Evolutionary conservation across 73 alveolate species (phyloP).

Genomic region (Blepharisma japonicum): DNA sequence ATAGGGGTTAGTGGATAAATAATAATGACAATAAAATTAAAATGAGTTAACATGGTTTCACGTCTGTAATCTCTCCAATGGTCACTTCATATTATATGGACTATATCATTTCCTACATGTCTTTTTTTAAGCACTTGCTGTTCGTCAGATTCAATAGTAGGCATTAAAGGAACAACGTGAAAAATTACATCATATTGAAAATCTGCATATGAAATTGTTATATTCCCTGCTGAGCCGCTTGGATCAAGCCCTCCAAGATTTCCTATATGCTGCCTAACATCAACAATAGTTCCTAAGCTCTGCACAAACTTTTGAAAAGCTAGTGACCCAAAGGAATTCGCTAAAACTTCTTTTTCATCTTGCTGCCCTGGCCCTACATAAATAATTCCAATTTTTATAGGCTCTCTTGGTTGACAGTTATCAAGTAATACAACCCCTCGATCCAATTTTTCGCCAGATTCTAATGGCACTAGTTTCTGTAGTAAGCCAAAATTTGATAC

Average conservation of each 20-base stretch:
- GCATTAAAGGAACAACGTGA: conserved; percentile 31
- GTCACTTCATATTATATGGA: conserved; percentile 31
- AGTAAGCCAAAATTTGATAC: conserved; percentile 8
- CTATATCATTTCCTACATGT: conserved; percentile 34
- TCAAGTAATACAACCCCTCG: background rate
- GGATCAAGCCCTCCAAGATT: conserved; percentile 30
- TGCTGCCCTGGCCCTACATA: conserved; percentile 28
- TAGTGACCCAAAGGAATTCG: conserved; percentile 1
- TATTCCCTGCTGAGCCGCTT: conserved; percentile 24
- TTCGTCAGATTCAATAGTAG: conserved; percentile 22
- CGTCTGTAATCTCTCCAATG: conserved; percentile 23
- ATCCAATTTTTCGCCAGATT: background rate
- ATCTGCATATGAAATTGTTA: conserved; percentile 22
- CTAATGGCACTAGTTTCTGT: conserved; percentile 3
- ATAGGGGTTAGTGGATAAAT: conserved; percentile 3
- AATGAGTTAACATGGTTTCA: conserved; percentile 21
- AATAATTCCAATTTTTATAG: conserved; percentile 18
- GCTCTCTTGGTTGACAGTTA: background rate
- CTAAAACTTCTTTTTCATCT: conserved; percentile 27
- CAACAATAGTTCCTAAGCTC: conserved; percentile 18
- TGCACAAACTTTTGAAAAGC: conserved; percentile 12
- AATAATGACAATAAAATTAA: conserved; percentile 13
- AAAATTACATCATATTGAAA: conserved; percentile 17
- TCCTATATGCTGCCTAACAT: conserved; percentile 8
- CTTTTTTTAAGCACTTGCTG: conserved; percentile 31